Evolutionary conservation across 2,329 filamentous ascomycete genomes (phyloP), one percentile per base, ranked within the genome.

Genomic region (Alternaria triticimaculans): DNA sequence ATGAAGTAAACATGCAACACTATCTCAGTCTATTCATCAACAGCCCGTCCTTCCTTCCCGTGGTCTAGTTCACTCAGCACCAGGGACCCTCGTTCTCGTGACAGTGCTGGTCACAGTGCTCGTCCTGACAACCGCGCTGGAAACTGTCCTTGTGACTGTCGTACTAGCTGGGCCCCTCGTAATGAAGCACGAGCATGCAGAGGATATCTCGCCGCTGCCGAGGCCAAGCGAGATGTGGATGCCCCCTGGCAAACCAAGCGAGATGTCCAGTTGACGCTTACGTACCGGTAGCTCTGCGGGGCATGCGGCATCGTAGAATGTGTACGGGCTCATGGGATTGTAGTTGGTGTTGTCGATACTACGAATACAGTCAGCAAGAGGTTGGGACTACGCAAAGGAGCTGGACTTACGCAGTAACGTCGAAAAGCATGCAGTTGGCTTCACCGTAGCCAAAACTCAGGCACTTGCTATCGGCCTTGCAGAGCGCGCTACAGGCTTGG

Each of bases 291-390:
- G 70, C 53, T 76, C 76, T 1, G 23, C 37, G 41, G 75, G 74
- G 64, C 76, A 78, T 9, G 62, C 11, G 3, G 44, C 33, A 53
- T 78, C 73, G 69, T 78, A 78, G 67, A 78, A 78, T 10, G 75
- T 76, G 68, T 78, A 78, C 3, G 76, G 76, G 2, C 72, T 75
- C 68, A 69, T 73, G 48, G 76, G 76, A 65, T 78, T 78, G 66
- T 72, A 71, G 62, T 76, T 76, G 25, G 70, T 73, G 67, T 78
- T 78, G n/a, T 73, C 70, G 41, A 62, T 61, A 9, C 74, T 78
- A 55, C 18, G 10, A 6, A 5, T 23, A 18, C 30, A 23, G 33
- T 60, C 10, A 60, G 50, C 7, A 25, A 15, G 5, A 41, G 50
- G 44, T 4, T 14, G 37, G 10, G 10, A 20, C 14, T 33, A 33